A percentile compares a stretch with the other conserved stretches of the same genome.
Conservation (phyloP, 805 yeast species). For the Yamadazyma paraphyllophila region DNA sequence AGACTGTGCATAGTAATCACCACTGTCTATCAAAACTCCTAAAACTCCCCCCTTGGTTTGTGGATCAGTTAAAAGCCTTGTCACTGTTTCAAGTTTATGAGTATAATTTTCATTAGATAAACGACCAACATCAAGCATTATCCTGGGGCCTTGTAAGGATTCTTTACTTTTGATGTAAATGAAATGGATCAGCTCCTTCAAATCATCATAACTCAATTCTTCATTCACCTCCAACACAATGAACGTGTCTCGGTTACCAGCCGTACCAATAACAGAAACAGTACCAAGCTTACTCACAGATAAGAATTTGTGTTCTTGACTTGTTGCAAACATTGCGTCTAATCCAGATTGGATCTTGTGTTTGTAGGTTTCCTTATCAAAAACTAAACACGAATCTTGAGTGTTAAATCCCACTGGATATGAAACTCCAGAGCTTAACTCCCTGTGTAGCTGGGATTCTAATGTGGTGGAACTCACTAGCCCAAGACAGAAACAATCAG, state of each 20-base stretch:
- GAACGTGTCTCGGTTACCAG: constrained; percentile 51
- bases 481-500: constrained; percentile 47
- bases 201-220: constrained; percentile 14
- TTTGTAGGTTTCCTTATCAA: constrained; percentile 23
- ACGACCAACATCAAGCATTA: constrained; percentile 30
- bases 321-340: constrained; percentile 46
- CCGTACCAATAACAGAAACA: constrained; percentile 48
- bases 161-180: constrained; percentile 18
- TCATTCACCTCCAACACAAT: constrained; percentile 31
- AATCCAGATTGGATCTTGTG: constrained; percentile 36
- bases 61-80: constrained; percentile 16
- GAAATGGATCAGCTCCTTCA: constrained; percentile 12
- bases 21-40: constrained; percentile 43
- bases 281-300: constrained; percentile 48
- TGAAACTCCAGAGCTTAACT: constrained; percentile 49
- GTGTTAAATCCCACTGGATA: constrained; percentile 48
- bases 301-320: constrained; percentile 46
- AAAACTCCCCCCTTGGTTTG: constrained; percentile 21
- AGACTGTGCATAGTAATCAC: constrained; percentile 27
- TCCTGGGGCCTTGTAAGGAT: constrained; percentile 16
- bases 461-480: constrained; percentile 41
- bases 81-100: constrained; percentile 12
- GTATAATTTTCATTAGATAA: constrained; percentile 18
- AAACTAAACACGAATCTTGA: constrained; percentile 17
- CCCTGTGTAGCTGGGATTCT: constrained; percentile 52